A percentile compares a stretch with the other conserved stretches of the same genome.
Evolutionary conservation across 306 rosid species (phyloP).

Genomic region (Trichosanthes truncata): DNA sequence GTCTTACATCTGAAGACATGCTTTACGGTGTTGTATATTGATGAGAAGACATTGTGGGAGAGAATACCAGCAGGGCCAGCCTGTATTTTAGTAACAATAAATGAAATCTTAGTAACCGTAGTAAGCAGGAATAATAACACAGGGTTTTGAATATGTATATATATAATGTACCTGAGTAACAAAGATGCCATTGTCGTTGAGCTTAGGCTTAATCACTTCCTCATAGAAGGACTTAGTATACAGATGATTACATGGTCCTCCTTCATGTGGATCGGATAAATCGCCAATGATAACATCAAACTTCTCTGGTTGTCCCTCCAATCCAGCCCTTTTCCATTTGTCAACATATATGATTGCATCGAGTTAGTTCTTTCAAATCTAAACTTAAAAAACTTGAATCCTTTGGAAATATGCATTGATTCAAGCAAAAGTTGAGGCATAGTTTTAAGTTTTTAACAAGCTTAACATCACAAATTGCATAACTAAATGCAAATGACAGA

Average conservation of each 20-base stretch:
- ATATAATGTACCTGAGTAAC: constrained; percentile 19
- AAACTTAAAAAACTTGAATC: neutral
- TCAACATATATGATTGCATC: too few species aligned
- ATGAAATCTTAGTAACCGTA: neutral
- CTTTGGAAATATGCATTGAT: neutral
- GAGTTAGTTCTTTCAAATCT: neutral
- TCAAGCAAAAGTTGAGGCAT: neutral
- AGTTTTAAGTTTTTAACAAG: neutral
- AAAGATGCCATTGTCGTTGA: constrained; percentile 23
- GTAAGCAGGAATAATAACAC: neutral
- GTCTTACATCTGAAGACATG: constrained; percentile 20
- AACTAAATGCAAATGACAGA: neutral
- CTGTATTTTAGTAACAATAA: neutral
- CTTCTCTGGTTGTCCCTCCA: constrained; percentile 17
- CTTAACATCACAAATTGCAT: neutral
- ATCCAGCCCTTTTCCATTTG: constrained; percentile 11
- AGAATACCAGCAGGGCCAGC: constrained; percentile 28
- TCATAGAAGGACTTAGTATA: constrained; percentile 22
- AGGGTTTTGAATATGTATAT: neutral
- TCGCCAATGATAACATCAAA: constrained; percentile 27
- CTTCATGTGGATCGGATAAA: constrained; percentile 26
- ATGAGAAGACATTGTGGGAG: constrained; percentile 24
- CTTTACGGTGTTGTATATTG: constrained; percentile 23
- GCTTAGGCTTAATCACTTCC: constrained; percentile 21
- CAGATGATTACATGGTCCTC: constrained; percentile 28